Base-by-base conservation (phyloP, 1,139 yeast species). In the Taphrina confusa region DNA sequence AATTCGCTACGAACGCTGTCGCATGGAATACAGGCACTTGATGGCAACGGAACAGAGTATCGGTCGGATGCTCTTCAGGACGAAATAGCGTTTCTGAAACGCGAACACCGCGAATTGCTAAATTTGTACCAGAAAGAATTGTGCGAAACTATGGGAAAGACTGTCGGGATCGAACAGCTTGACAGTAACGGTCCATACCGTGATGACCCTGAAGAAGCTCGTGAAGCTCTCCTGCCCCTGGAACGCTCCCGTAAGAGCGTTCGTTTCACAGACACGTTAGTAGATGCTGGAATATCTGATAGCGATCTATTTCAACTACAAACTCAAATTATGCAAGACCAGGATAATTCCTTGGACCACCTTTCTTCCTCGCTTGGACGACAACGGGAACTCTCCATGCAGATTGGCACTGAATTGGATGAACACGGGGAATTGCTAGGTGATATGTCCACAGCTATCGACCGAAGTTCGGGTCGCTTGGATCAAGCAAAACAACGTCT, bases 371-470 rank as follows among this genome's bases (percentile, higher is more conserved):
- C 89, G 20, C 84, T 88, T 0, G 74, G 78, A 30, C 76, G 83
- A 30, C 95, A 87, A 70, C 83, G 82, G 64, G 76, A 77, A 34
- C 80, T 88, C 74, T 86, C 94, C 8, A 68, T 79, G 14, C 78
- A 77, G 50, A 87, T 88, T 30, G 81, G 84, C 67, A 78, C 76
- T 20, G 96, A 88, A 68, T 71, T 88, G 27, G 83, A 80, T 62
- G 81, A 82, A 39, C 96, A 88, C 64, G 72, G 85, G 67, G 84
- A 84, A 27, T 67, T 87, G 40, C 74, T 88, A 62, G 82, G 82
- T 66, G 95, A 87, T 67, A 76, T 88, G 52, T 95, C 88, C 67
- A 73, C 74, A 34, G 83, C 86, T 18, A 80, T 86, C 12, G 90
- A 84, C 64, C 68, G 74, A 31, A 78, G 87, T 4, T 78, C 78